These are phyloP conservation scores for Penicillium psychrofluorescens DNA, from an alignment of 495 filamentous ascomycete genomes.

Conservation along the genomic window DNA sequence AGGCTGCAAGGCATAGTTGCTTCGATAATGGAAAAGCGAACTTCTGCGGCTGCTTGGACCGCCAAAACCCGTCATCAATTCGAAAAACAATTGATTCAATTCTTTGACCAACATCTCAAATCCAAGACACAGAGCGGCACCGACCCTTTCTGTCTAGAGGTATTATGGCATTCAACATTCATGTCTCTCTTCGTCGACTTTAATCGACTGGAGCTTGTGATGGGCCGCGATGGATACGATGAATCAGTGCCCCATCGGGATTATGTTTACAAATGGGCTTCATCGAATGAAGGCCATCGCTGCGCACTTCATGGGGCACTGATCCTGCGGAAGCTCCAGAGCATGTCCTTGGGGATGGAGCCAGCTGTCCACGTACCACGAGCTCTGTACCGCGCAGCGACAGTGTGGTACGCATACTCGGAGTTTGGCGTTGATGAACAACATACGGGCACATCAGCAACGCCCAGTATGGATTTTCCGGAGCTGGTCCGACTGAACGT, in stretches of 20 bases:
- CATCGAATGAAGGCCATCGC: conserved; percentile 8
- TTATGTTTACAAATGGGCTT: conserved; percentile 8
- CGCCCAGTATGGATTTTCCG: conserved; percentile 1
- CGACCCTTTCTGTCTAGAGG: conserved; percentile 16
- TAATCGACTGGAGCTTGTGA: conserved; percentile 18
- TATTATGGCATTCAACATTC: conserved; percentile 27
- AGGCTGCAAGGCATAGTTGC: conserved; percentile 2
- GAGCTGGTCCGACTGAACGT: conserved; percentile 2
- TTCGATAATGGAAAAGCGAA: neutral
- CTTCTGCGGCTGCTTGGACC: neutral
- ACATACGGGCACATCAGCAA: neutral
- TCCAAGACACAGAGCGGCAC: neutral
- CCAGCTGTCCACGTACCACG: conserved; percentile 13
- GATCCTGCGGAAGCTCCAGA: conserved; percentile 10
- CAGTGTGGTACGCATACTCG: conserved; percentile 7
- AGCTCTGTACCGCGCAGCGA: conserved; percentile 9
- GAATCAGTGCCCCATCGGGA: conserved; percentile 2
- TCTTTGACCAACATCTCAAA: neutral
- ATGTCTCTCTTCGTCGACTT: conserved; percentile 20
- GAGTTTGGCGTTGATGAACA: conserved; percentile 2
- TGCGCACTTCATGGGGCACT: conserved; percentile 13
- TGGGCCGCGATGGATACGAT: conserved; percentile 16
- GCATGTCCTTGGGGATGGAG: conserved; percentile 7
- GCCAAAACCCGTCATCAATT: neutral
- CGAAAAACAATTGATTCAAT: neutral